Evolutionary conservation across 2,329 filamentous ascomycete genomes (phyloP).

Genomic region (Verticillium longisporum): DNA sequence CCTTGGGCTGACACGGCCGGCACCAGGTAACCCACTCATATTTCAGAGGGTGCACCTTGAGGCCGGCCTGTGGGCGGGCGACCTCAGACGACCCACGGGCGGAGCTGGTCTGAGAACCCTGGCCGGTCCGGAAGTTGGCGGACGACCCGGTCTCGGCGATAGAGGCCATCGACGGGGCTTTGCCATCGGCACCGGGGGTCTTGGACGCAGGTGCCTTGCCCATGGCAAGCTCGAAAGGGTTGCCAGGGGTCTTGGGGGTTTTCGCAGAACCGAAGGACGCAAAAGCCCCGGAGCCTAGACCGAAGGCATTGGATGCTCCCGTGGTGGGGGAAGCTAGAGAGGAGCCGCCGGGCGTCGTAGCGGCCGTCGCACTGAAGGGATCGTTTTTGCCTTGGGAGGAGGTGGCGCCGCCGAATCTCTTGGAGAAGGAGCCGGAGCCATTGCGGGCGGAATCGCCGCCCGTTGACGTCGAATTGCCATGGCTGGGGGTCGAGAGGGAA

Average conservation of each 20-base stretch:
- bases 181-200: conserved; percentile 33
- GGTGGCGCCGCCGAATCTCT: conserved; percentile 67
- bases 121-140: conserved; percentile 2
- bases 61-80: conserved; percentile 25
- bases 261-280: conserved; percentile 87
- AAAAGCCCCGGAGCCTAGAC: conserved; percentile 89
- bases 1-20: conserved; percentile 91
- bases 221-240: conserved; percentile 71
- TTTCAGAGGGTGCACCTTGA: conserved; percentile 44
- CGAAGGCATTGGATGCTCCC: conserved; percentile 81
- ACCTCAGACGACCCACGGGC: conserved; percentile 12
- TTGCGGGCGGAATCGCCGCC: conserved; percentile 55
- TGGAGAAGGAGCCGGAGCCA: conserved; percentile 51
- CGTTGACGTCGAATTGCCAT: conserved; percentile 43
- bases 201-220: conserved; percentile 25
- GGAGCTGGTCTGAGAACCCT: conserved; percentile 10
- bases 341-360: conserved; percentile 62
- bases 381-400: conserved; percentile 72
- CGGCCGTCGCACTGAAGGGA: conserved; percentile 61
- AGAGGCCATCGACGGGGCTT: conserved; percentile 34
- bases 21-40: conserved; percentile 97
- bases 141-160: conserved; percentile 56
- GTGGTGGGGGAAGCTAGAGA: conserved; percentile 69
- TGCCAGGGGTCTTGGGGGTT: conserved; percentile 78
- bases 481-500: conserved; percentile 71